Percentiles rank a stretch among this genome's conserved stretches.
Conservation (phyloP, 1,284 basidiomycete species). For the Phellinidium pouzarii region DNA sequence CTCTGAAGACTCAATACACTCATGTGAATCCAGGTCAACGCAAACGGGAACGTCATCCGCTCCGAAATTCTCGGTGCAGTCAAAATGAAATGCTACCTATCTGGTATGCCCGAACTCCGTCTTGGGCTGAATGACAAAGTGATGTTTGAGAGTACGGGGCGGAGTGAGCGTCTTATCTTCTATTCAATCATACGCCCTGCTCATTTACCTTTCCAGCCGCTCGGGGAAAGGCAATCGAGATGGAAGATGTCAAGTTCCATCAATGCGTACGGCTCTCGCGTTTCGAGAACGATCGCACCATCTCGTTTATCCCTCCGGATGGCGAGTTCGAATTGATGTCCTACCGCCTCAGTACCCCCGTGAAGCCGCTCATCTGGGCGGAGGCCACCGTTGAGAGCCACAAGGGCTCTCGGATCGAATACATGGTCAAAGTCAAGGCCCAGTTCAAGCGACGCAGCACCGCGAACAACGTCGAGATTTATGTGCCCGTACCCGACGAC, state of each 20-base stretch:
- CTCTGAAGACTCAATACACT: slow-evolving; percentile 10
- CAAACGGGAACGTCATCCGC: slow-evolving; percentile 94
- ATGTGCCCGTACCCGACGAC: slow-evolving; percentile 96
- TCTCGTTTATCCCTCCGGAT: slow-evolving; percentile 98
- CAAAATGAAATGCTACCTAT: slow-evolving; percentile 99
- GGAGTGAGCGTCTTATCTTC: slow-evolving; percentile 52
- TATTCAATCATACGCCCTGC: slow-evolving; percentile 1
- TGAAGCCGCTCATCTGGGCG: slow-evolving; percentile 98
- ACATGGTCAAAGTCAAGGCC: slow-evolving; percentile 96
- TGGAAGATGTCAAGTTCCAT: slow-evolving; percentile 99
- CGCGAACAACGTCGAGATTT: slow-evolving; percentile 98
- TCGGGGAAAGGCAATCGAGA: slow-evolving; percentile 96
- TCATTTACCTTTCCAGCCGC: slow-evolving; percentile 50
- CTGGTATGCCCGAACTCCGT: slow-evolving; percentile 96
- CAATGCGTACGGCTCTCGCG: slow-evolving; percentile 99
- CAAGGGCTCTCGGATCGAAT: slow-evolving; percentile 90
- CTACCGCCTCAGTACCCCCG: slow-evolving; percentile 91
- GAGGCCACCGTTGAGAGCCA: slow-evolving; percentile 96
- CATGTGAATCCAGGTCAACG: slow-evolving; percentile 66
- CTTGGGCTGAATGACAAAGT: slow-evolving; percentile 98
- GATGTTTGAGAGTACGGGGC: slow-evolving; percentile 97
- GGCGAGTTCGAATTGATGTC: slow-evolving; percentile 99
- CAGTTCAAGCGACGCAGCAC: slow-evolving; percentile 97
- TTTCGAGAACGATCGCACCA: slow-evolving; percentile 98
- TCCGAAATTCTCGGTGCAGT: slow-evolving; percentile 96